Percentiles rank a stretch among this genome's conserved stretches.
phyloP scores from a whole-genome alignment of 805 yeast species.

The Teunomyces panamensis region DNA sequence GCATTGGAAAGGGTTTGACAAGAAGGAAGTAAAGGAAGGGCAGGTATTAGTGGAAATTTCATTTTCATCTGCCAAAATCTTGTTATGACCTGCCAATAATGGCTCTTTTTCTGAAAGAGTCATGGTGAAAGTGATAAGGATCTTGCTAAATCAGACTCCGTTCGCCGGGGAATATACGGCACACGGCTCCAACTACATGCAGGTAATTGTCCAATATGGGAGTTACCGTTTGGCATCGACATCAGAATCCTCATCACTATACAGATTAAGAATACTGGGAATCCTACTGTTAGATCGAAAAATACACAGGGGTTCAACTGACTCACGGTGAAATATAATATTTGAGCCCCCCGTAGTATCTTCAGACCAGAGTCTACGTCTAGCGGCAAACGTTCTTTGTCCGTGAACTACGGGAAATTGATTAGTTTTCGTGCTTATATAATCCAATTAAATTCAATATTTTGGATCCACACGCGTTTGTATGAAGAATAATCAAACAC shows the following conservation, averaged over 20 bases:
- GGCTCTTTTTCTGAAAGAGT: conserved; percentile 1
- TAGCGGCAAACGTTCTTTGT: too few relatives aligned
- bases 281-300: too few relatives aligned
- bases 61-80: not conserved
- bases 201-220: not conserved
- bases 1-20: conserved; percentile 24
- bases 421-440: too few relatives aligned
- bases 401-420: too few relatives aligned
- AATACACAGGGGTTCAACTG: too few relatives aligned
- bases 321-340: too few relatives aligned
- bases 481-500: not conserved
- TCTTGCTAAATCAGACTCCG: not conserved
- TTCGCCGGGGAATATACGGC: not conserved
- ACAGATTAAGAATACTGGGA: too few relatives aligned
- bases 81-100: not conserved
- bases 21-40: conserved; percentile 16
- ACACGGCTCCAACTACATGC: not conserved
- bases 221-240: too few relatives aligned
- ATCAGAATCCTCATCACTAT: too few relatives aligned
- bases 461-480: conserved; percentile 6
- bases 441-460: not conserved
- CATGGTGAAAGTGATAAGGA: not conserved
- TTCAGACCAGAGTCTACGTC: too few relatives aligned
- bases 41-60: conserved; percentile 14
- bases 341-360: too few relatives aligned